Conservation (phyloP, 2,329 filamentous ascomycete species). For the Sporothrix globosa region DNA sequence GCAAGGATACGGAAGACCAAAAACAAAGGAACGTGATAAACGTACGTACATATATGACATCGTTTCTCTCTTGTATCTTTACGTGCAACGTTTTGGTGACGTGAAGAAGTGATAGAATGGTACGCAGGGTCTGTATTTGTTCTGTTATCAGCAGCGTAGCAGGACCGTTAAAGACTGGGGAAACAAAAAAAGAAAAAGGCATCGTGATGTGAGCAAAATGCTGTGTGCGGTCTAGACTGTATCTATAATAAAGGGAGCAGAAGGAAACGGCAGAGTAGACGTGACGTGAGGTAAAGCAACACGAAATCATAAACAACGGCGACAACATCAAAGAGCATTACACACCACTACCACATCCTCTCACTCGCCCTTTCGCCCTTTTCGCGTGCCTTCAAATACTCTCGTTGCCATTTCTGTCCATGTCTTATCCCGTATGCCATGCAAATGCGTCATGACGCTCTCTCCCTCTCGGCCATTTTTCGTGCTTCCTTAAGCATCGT, state of each 20-base stretch:
- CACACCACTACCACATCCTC: background rate
- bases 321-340: background rate
- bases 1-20: constrained; percentile 6
- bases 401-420: background rate
- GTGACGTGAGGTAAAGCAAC: background rate
- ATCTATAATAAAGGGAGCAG: background rate
- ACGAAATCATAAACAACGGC: background rate
- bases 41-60: constrained; percentile 13
- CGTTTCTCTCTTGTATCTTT: background rate
- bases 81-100: background rate
- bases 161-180: background rate
- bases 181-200: background rate
- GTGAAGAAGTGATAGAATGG: background rate
- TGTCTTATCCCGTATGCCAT: constrained; percentile 22
- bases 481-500: background rate
- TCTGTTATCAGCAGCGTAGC: background rate
- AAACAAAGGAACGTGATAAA: background rate
- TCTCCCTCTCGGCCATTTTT: background rate
- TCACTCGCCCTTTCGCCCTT: background rate
- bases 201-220: background rate
- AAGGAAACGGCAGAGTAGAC: background rate
- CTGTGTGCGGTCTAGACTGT: constrained; percentile 2
- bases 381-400: background rate
- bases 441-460: constrained; percentile 22
- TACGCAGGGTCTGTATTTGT: background rate